A percentile compares a stretch with the other conserved stretches of the same genome.
phyloP scores from a whole-genome alignment of 331 rosid species.

The Arachis monticola region DNA sequence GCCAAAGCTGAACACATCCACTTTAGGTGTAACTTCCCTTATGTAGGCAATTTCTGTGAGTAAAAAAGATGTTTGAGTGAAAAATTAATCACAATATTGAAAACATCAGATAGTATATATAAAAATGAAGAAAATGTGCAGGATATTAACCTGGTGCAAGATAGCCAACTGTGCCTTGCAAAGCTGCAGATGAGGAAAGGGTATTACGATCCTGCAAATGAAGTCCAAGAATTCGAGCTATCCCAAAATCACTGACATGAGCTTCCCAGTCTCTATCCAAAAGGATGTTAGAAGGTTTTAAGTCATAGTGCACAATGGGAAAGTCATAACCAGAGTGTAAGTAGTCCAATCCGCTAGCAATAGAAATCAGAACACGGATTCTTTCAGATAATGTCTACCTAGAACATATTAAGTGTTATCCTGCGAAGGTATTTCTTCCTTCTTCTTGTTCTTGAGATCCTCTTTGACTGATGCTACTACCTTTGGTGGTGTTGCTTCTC shows the following conservation, averaged over 20 bases:
- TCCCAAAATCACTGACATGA: slow-evolving; percentile 93
- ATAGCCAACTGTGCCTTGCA: slow-evolving; percentile 85
- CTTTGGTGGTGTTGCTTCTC: too few relatives aligned
- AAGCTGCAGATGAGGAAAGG: slow-evolving; percentile 66
- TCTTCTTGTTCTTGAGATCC: too few relatives aligned
- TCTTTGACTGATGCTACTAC: too few relatives aligned
- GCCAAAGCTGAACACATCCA: slow-evolving; percentile 84
- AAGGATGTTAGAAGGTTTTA: slow-evolving; percentile 89
- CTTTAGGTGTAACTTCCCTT: slow-evolving; percentile 74
- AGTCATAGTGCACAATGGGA: slow-evolving; percentile 84
- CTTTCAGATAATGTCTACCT: slow-evolving; percentile 70
- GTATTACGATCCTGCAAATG: slow-evolving; percentile 62
- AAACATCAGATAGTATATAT: too few relatives aligned
- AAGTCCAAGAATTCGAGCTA: slow-evolving; percentile 84
- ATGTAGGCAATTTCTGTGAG: slow-evolving; percentile 77
- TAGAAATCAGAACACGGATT: slow-evolving; percentile 57
- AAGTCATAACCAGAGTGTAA: slow-evolving; percentile 75
- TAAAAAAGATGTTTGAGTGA: too few relatives aligned
- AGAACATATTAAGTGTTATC: slow-evolving; percentile 10
- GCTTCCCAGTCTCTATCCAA: slow-evolving; percentile 76
- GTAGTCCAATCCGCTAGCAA: slow-evolving; percentile 81
- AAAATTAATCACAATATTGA: too few relatives aligned
- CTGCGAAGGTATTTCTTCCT: too few relatives aligned
- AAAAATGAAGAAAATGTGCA: neutral
- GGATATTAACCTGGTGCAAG: slow-evolving; percentile 79